phyloP scores from a whole-genome alignment of 75 land plant species.

The Selaginella tamariscina region DNA sequence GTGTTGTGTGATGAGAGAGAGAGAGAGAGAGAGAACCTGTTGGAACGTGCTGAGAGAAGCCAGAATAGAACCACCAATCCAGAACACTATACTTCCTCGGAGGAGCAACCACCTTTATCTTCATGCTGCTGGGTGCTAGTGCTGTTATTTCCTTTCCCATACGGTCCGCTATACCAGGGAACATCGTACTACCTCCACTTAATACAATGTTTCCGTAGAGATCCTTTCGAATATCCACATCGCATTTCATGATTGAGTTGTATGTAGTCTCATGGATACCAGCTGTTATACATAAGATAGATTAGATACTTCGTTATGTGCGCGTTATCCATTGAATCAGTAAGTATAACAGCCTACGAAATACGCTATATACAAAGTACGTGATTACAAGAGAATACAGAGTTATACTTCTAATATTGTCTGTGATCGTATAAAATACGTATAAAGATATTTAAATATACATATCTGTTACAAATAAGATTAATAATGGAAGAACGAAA shows the following conservation, averaged over 20 bases:
- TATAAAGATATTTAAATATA: too few relatives aligned
- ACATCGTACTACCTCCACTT: conserved; percentile 7
- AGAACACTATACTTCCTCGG: conserved; percentile 60
- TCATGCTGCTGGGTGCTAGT: conserved; percentile 13
- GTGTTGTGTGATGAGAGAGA: conserved; percentile 1
- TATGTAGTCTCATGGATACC: conserved; percentile 8
- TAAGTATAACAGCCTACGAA: too few relatives aligned
- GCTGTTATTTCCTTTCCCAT: conserved; percentile 6
- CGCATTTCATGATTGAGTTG: conserved; percentile 11
- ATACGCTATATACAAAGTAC: too few relatives aligned
- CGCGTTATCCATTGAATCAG: too few relatives aligned
- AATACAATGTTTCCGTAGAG: conserved; percentile 2
- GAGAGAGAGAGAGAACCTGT: conserved; percentile 24
- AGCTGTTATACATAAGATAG: too few relatives aligned
- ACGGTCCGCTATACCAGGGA: conserved; percentile 10
- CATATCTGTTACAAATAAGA: too few relatives aligned
- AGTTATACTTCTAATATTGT: too few relatives aligned
- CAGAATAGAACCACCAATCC: conserved; percentile 64
- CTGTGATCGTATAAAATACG: too few relatives aligned
- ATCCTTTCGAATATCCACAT: conserved; percentile 10
- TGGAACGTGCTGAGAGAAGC: conserved; percentile 57
- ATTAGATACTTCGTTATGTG: too few relatives aligned
- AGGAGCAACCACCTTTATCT: conserved; percentile 22
- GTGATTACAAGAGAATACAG: too few relatives aligned
- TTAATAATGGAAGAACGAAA: too few relatives aligned